Evolutionary conservation across 768 basidiomycete genomes (phyloP), one percentile per base, ranked within the genome.

Genomic region (Obba rivulosa): DNA sequence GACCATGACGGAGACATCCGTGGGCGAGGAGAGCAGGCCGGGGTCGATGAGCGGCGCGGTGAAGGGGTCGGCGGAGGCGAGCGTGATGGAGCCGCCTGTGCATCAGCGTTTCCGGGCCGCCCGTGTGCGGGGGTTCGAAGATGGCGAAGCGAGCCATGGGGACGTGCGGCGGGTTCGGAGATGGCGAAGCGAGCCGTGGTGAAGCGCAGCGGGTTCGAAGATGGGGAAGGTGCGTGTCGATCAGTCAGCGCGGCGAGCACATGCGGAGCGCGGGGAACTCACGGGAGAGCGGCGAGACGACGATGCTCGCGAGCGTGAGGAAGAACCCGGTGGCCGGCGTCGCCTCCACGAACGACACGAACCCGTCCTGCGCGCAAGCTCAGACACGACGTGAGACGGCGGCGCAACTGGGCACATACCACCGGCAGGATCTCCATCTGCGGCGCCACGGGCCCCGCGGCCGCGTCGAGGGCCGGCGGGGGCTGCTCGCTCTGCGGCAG

Each of bases 1-100:
- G 42, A 57, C 53, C 41, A 69, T 51, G 34, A 66, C 55, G 28
- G 47, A 50, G 37, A 64, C 37, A 50, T 71, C 70, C 47, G 55
- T 60, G 3, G 42, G 16, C 18, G 39, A 46, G n/a, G 51, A 46
- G 24, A 68, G 65, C 52, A 52, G 51, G 25, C 42, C 47, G 8
- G 61, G 60, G 51, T 66, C 53, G 42, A 66, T 62, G 9, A 53
- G 13, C 2, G 65, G 65, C 4, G 22, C 34, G 31, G 45, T 56
- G 48, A 63, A 62, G 0, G 63, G 58, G 42, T 62, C 50, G 17
- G 45, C 44, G 1, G 60, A 62, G 23, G 49, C 41, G 24, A 66
- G 58, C 4, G 51, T 57, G 14, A 66, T 46, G 28, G 57, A 52
- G 14, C 65, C 65, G 45, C 56, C 60, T 60, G 45, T 31, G 28